phyloP scores from a whole-genome alignment of 192 early-diverging fungal genomes.

The Rhizophagus prolifer region DNA sequence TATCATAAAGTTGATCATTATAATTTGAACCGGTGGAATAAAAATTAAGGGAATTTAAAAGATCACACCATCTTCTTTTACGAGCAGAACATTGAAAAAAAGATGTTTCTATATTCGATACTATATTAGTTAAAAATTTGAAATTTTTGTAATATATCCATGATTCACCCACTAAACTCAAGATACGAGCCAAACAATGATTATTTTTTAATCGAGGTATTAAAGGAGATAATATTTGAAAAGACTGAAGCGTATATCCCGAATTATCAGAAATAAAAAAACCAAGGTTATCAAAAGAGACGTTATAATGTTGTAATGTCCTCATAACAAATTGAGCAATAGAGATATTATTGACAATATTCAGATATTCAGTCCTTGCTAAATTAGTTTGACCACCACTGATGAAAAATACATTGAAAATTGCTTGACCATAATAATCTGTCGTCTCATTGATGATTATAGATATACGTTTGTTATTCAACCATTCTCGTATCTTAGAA shows the following conservation, averaged over 20 bases:
- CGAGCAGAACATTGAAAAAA: not conserved
- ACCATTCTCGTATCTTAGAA: not conserved
- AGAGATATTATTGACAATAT: not conserved
- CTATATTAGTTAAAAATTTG: not conserved
- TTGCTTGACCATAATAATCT: not conserved
- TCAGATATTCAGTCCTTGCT: not conserved
- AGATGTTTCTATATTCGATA: not conserved
- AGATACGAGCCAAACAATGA: not conserved
- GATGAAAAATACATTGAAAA: constrained; percentile 6
- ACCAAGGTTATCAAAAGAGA: not conserved
- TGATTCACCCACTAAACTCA: not conserved
- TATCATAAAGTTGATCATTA: not conserved
- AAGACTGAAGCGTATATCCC: not conserved
- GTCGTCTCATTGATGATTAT: constrained; percentile 10
- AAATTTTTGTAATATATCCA: not conserved
- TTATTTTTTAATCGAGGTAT: constrained; percentile 7
- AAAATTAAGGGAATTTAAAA: not conserved
- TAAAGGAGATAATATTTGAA: constrained; percentile 8
- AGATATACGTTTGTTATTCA: not conserved
- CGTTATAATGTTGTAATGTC: not conserved
- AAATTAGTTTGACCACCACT: not conserved
- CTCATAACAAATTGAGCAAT: not conserved
- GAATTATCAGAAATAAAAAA: constrained; percentile 17
- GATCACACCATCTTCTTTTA: not conserved
- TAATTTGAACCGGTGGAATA: not conserved